Evolutionary conservation across 768 basidiomycete species (phyloP).

Genomic region (Boletus insuetus): DNA sequence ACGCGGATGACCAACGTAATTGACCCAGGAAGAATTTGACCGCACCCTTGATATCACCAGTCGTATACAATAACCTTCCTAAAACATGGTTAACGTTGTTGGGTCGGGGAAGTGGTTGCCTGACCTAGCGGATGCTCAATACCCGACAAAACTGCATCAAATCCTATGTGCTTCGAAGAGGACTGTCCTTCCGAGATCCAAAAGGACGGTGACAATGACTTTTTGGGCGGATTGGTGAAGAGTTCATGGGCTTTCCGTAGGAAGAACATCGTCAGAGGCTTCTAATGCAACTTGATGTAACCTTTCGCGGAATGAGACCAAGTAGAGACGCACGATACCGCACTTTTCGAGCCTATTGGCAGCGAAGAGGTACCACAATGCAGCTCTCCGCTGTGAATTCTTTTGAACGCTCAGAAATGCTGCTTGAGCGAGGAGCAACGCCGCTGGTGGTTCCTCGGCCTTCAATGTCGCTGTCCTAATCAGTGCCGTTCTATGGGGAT

Average conservation of each 20-base stretch:
- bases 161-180: conserved; percentile 39
- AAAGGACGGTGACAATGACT: conserved; percentile 74
- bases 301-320: conserved; percentile 1
- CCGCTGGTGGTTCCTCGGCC: conserved; percentile 81
- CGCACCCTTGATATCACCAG: conserved; percentile 78
- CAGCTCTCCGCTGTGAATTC: conserved; percentile 57
- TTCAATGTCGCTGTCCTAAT: conserved; percentile 37
- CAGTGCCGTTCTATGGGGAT: conserved; percentile 17
- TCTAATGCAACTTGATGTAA: conserved; percentile 41
- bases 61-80: conserved; percentile 88
- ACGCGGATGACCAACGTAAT: conserved; percentile 46
- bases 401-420: conserved; percentile 66
- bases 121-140: conserved; percentile 80
- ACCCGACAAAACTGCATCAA: conserved; percentile 64
- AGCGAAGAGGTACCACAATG: conserved; percentile 76
- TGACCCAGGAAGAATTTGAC: conserved; percentile 75
- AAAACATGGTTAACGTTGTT: conserved; percentile 5
- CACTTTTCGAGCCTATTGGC: conserved; percentile 80
- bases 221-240: conserved; percentile 48
- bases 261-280: conserved; percentile 83
- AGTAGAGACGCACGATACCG: conserved; percentile 63
- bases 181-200: conserved; percentile 67
- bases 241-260: conserved; percentile 68
- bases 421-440: conserved; percentile 77
- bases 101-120: conserved; percentile 6